Base-by-base conservation (phyloP, 768 basidiomycete species). In the Paxillus involutus region DNA sequence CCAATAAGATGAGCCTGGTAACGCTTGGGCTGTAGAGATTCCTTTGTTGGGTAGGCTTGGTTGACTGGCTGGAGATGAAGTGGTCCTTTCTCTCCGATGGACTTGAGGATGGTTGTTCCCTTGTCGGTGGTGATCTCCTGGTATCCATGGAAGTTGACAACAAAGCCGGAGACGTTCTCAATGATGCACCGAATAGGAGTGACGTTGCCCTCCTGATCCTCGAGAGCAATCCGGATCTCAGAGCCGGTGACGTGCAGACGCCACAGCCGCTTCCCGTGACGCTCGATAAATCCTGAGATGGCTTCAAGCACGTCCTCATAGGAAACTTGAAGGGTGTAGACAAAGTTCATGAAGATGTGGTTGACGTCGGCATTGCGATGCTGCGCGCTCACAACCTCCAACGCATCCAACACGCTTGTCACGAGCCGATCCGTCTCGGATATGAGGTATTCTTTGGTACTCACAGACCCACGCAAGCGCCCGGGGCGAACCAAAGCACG, bases 291-390 rank as follows among this genome's bases (percentile, higher is more conserved):
- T 41, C 97, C 97, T n/a, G 95, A 88, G 53, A 98, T 91, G 13
- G 97, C 97, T 44, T 92, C 90, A 51, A 98, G 84, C 8, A 98
- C 95, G 63, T 98, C 96, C 57, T 98, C 95, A 64, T 98, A 98
- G 33, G 88, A 88, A 57, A 99, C 94, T 29, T 88, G 84, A 43
- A 99, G 87, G 68, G 91, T 93, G 81, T 98, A 98, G 64, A 98
- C 86, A 71, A 98, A 99, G 78, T 98, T 98, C 85, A 98, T 87
- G 77, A 94, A 95, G 70, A 98, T 97, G 70, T 98, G 95, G 72
- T 98, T 98, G 77, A 93, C 94, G 68, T 98, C 96, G 4, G 96
- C 91, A 61, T 89, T 92, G 56, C 95, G 85, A 64, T 95, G 80
- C 63, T 93, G 83, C 8, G 91, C 91, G 61, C 83, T 87, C 66